Evolutionary conservation across 768 basidiomycete species (phyloP), one percentile per base, ranked within the genome.

Genomic region (Amanita muscaria): DNA sequence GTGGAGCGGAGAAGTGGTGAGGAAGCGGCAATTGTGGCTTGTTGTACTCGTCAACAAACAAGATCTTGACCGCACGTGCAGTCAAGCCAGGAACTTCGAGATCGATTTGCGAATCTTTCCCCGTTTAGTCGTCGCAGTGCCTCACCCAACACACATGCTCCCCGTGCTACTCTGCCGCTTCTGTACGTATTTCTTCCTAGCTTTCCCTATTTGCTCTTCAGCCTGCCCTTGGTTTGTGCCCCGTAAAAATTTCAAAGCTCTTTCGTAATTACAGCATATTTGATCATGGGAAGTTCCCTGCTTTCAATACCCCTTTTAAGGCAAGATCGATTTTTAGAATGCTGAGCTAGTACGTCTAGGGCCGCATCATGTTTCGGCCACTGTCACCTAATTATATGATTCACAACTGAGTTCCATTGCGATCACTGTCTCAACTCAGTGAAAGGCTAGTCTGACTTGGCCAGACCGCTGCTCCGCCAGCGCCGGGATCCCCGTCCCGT

Each of bases 41-140:
- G 70, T 70, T 69, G 70, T 46, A 67, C 62, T 64, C 67, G 67
- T 68, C 67, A 72, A 71, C 70, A 74, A 72, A 72, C 68, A 66
- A 61, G 56, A 56, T 56, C 54, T 58, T 55, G 53, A 35, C 58
- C 44, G 63, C 72, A 74, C 72, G 71, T 73, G 72, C 68, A 53
- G 25, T 18, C 24, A 54, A 56, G 43, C 35, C 38, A 46, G 36
- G 38, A 30, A 46, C 44, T 38, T 32, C 29, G 44, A 41, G 60
- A 65, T 64, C 61, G 62, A 64, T 64, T 55, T 53, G 49, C 51
- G 56, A 57, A 61, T 70, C 68, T 69, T 68, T 66, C 68, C 51
- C 68, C 52, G 55, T 51, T 55, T 48, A 46, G 47, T 48, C 48
- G 46, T 40, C 42, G 40, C 43, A 32, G 16, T 8, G 30, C 35